Base-by-base conservation (phyloP, 2,329 filamentous ascomycete species). In the Trichoderma lentiforme region DNA sequence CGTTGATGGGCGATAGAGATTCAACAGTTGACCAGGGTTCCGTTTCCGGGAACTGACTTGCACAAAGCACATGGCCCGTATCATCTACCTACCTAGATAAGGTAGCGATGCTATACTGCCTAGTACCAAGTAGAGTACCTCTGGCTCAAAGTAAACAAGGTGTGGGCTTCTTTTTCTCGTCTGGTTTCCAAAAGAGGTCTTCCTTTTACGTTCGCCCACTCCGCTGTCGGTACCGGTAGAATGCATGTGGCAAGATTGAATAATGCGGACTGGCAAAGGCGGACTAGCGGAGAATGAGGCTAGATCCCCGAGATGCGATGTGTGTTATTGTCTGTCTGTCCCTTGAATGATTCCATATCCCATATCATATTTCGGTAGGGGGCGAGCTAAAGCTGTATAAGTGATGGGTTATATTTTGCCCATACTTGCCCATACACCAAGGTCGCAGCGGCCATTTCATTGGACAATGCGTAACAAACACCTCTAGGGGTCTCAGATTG, bases 361-460 rank as follows among this genome's bases (percentile, higher is more conserved):
- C 47, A 24, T 53, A 21, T 53, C n/a, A 14, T 53, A 24, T 53
- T 24, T 24, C n/a, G 2, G 47, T 14, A 53, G 47, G 47, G 36
- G 39, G 47, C 21, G 21, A 21, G 21, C 47, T 21, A 21, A 53
- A 30, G 30, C 63, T 66, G 47, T 66, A 21, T 53, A 66, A 64
- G 62, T 64, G 62, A 64, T 51, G 32, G 43, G 62, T 64, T 64
- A 64, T 51, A 51, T 51, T 64, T 43, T 64, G 26, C n/a, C 43
- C 43, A 51, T 12, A 51, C 1, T 43, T 43, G 39, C 39, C 61
- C 56, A 34, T n/a, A 21, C 43, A n/a, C 43, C 43, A 51, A 51
- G 8, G 18, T 21, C 43, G n/a, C 43, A 51, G 43, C 43, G 1
- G 47, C 2, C 47, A 24, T 24, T 21, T 21, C 47, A 53, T 53